Conservation (phyloP, 2,329 filamentous ascomycete species). For the Biscogniauxia mediterranea region DNA sequence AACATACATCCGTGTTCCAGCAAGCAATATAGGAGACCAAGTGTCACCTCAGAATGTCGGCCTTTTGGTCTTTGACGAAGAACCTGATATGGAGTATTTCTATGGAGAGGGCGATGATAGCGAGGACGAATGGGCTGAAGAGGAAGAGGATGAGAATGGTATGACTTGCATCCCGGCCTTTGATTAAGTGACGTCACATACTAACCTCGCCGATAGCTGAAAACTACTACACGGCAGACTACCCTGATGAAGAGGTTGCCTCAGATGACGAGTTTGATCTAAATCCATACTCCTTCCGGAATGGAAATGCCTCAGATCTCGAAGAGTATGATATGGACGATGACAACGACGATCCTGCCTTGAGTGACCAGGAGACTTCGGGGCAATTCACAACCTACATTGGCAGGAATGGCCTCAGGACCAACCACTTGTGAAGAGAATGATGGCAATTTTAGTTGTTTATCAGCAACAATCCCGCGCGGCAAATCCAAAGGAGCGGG, state of each 20-base stretch:
- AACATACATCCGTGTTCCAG: conserved; percentile 62
- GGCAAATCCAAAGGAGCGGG: conserved; percentile 8
- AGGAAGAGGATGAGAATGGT: conserved; percentile 67
- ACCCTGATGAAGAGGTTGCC: conserved; percentile 75
- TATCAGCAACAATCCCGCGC: conserved; percentile 13
- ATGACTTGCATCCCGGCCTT: conserved; percentile 19
- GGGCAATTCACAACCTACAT: conserved; percentile 34
- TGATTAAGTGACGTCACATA: neutral
- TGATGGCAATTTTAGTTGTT: conserved; percentile 1
- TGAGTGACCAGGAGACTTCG: conserved; percentile 30
- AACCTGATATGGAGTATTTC: conserved; percentile 60
- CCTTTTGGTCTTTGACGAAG: conserved; percentile 54
- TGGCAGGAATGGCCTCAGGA: conserved; percentile 37
- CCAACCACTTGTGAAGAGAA: conserved; percentile 25
- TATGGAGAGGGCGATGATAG: conserved; percentile 62
- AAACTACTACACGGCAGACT: conserved; percentile 76
- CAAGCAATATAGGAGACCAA: conserved; percentile 45
- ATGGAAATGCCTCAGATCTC: conserved; percentile 51
- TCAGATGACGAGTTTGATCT: conserved; percentile 65
- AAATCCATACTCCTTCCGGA: conserved; percentile 55
- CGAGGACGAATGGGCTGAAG: conserved; percentile 55
- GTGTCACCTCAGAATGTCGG: conserved; percentile 52
- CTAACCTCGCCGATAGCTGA: conserved; percentile 51
- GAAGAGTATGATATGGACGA: conserved; percentile 50
- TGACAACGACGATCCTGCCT: conserved; percentile 33